Percentiles rank a stretch among this genome's conserved stretches.
Conservation (phyloP, 805 yeast species). For the Cyberlindnera suaveolens region DNA sequence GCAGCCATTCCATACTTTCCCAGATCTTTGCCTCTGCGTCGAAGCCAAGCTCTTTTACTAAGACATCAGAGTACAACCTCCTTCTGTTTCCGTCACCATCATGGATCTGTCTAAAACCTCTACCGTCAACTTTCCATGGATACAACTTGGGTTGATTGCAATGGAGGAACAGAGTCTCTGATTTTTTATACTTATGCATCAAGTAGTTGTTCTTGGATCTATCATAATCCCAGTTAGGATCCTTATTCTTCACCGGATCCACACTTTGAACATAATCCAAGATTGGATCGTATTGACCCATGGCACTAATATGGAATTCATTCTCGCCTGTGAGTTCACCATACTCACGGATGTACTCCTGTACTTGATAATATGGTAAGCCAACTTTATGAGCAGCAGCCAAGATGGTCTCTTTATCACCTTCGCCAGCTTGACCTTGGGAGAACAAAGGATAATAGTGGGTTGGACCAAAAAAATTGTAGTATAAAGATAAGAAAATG, state of each 20-base stretch:
- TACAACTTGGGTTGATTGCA: conserved; percentile 25
- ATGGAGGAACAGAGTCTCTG: conserved; percentile 23
- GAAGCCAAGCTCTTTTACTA: conserved; percentile 21
- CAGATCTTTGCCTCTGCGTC: conserved; percentile 26
- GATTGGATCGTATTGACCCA: conserved; percentile 51
- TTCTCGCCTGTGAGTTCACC: conserved; percentile 28
- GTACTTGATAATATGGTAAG: conserved; percentile 48
- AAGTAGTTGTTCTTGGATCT: conserved; percentile 15
- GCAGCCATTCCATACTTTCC: conserved; percentile 22
- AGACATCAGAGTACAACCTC: conserved; percentile 15
- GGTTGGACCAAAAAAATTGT: conserved; percentile 58
- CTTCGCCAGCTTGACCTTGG: conserved; percentile 68
- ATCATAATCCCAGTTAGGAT: conserved; percentile 12
- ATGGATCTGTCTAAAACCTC: conserved; percentile 20
- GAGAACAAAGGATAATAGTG: conserved; percentile 54
- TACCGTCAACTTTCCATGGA: conserved; percentile 25
- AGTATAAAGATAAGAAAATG: conserved; percentile 54
- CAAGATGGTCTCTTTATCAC: conserved; percentile 73
- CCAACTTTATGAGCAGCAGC: conserved; percentile 56
- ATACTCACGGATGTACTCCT: conserved; percentile 47
- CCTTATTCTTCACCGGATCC: conserved; percentile 12
- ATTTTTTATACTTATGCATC: conserved; percentile 16
- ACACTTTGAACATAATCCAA: conserved; percentile 28
- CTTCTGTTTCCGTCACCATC: conserved; percentile 17
- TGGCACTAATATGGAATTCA: conserved; percentile 41